phyloP scores from a whole-genome alignment of 1,284 basidiomycete genomes.

The Anthracocystis walkeri region DNA sequence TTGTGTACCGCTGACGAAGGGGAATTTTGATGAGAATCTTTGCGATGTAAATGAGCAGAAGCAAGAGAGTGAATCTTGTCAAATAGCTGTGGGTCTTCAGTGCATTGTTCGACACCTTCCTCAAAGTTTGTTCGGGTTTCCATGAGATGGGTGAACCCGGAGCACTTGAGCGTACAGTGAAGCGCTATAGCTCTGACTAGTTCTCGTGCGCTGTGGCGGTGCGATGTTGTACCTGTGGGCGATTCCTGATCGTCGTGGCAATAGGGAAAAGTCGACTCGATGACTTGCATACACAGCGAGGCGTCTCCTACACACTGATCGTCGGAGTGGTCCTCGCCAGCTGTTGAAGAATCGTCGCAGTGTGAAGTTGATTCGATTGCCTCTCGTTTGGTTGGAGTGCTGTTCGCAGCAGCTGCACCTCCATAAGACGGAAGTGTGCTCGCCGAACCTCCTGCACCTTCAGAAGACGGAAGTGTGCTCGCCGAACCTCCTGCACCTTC shows the following conservation, averaged over 20 bases:
- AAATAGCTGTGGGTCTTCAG: slow-evolving; percentile 3
- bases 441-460: too few relatives aligned
- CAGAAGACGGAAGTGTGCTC: too few relatives aligned
- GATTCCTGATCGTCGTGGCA: not conserved
- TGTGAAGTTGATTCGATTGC: not conserved
- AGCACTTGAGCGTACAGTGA: slow-evolving; percentile 24
- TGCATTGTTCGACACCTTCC: slow-evolving; percentile 8
- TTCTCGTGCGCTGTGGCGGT: not conserved
- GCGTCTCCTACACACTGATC: not conserved
- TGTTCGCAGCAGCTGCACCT: too few relatives aligned
- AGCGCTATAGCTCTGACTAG: slow-evolving; percentile 7
- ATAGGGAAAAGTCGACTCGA: not conserved
- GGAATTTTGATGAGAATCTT: not conserved
- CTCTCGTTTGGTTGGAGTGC: not conserved
- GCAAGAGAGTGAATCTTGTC: slow-evolving; percentile 7
- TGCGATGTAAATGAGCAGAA: not conserved
- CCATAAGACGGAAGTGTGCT: too few relatives aligned
- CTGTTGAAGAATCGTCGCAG: too few relatives aligned
- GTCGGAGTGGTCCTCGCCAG: too few relatives aligned
- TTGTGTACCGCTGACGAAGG: not conserved
- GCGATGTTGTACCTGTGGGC: not conserved
- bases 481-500: too few relatives aligned
- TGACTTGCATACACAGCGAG: not conserved
- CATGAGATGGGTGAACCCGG: slow-evolving; percentile 5
- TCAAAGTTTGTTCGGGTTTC: not conserved